A percentile compares a stretch with the other conserved stretches of the same genome.
phyloP scores from a whole-genome alignment of 345 rosid species.

The Sisymbrium altissimum region DNA sequence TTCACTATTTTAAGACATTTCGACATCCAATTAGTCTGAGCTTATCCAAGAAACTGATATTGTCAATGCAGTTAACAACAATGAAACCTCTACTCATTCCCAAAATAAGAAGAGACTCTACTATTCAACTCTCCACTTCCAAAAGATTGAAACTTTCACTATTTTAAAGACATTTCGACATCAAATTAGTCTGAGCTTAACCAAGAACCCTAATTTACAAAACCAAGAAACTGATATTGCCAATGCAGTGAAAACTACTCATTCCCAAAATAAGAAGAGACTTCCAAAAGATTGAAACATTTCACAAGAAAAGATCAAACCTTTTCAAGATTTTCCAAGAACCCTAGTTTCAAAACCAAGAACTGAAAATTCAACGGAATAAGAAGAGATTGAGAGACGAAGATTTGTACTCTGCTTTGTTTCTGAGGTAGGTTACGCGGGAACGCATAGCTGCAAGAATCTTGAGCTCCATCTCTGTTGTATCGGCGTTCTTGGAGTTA shows the following conservation, averaged over 20 bases:
- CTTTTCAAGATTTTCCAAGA: no score
- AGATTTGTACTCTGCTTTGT: constrained; percentile 57
- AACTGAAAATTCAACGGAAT: no score
- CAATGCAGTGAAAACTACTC: background rate
- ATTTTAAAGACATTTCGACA: background rate
- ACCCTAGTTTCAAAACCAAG: no score
- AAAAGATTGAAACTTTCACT: no score
- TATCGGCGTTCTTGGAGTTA: background rate
- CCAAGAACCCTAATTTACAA: background rate
- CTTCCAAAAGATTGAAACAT: no score
- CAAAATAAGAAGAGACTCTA: no score
- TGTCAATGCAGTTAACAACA: background rate
- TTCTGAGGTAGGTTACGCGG: constrained; percentile 61
- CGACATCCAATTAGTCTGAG: background rate
- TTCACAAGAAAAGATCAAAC: no score
- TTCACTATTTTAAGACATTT: background rate
- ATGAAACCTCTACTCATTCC: no score
- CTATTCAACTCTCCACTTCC: no score
- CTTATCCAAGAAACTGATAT: background rate
- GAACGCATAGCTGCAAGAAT: constrained; percentile 68
- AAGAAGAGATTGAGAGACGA: background rate
- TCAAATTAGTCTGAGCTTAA: background rate
- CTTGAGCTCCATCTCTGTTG: constrained; percentile 46
- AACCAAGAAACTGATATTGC: background rate
- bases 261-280: no score